phyloP scores from a whole-genome alignment of 1,284 basidiomycete genomes.

The Austroboletus rostrupii region DNA sequence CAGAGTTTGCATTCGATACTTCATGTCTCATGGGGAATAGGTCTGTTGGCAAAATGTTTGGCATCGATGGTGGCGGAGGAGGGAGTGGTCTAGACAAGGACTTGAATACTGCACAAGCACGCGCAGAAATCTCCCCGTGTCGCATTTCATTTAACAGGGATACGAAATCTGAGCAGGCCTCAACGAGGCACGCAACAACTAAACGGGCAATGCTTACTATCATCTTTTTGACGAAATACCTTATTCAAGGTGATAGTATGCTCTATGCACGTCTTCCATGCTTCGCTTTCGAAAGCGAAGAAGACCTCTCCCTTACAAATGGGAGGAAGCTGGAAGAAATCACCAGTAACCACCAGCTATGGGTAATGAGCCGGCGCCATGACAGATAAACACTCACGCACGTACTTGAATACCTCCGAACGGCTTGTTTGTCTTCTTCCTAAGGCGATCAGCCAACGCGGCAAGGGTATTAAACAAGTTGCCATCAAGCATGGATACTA shows the following conservation, averaged over 20 bases:
- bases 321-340: slow-evolving; percentile 88
- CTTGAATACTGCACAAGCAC: slow-evolving; percentile 38
- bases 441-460: slow-evolving; percentile 40
- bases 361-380: neutral
- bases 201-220: slow-evolving; percentile 31
- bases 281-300: slow-evolving; percentile 77
- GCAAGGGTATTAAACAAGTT: slow-evolving; percentile 69
- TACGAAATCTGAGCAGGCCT: slow-evolving; percentile 49
- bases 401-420: slow-evolving; percentile 84
- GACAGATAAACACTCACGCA: neutral
- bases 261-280: slow-evolving; percentile 66
- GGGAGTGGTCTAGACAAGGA: slow-evolving; percentile 38
- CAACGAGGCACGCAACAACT: neutral
- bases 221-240: slow-evolving; percentile 65
- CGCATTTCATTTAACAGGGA: slow-evolving; percentile 71
- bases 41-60: slow-evolving; percentile 35
- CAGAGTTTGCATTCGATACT: slow-evolving; percentile 34
- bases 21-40: slow-evolving; percentile 36
- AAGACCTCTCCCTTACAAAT: slow-evolving; percentile 41
- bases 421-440: slow-evolving; percentile 58
- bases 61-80: slow-evolving; percentile 21
- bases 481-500: slow-evolving; percentile 85
- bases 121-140: slow-evolving; percentile 43
- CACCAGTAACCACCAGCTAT: slow-evolving; percentile 75
- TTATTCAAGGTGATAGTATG: slow-evolving; percentile 71